phyloP scores from a whole-genome alignment of 352 stramenopile species.

The Pythium sp. region DNA sequence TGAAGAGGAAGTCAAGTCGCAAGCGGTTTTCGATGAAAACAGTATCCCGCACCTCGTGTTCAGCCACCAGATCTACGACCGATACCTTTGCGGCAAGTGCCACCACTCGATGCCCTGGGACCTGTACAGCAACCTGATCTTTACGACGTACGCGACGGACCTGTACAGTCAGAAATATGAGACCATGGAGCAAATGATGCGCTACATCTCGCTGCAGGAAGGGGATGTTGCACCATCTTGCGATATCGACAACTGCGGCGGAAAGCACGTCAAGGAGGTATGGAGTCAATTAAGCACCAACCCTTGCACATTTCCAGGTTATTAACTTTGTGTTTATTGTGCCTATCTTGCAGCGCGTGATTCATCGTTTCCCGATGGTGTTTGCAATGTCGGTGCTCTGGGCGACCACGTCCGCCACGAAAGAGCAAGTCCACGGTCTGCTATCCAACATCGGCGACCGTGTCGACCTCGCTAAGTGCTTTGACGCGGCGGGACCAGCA shows the following conservation, averaged over 20 bases:
- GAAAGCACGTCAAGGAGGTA: constrained; percentile 69
- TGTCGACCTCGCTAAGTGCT: constrained; percentile 72
- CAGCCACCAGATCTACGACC: constrained; percentile 85
- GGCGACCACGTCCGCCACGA: constrained; percentile 69
- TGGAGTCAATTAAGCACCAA: background rate
- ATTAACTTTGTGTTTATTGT: background rate
- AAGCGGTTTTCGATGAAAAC: constrained; percentile 78
- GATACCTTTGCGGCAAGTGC: constrained; percentile 66
- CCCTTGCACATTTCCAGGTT: too few relatives aligned
- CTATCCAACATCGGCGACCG: constrained; percentile 63
- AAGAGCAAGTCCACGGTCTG: constrained; percentile 69
- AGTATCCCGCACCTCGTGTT: constrained; percentile 86
- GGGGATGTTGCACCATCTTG: constrained; percentile 54
- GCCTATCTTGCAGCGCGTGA: constrained; percentile 42
- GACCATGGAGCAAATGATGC: constrained; percentile 73
- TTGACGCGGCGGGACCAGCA: constrained; percentile 64
- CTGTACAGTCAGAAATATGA: constrained; percentile 59
- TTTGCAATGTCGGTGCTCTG: constrained; percentile 84
- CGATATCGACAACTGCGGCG: constrained; percentile 49
- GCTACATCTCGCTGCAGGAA: constrained; percentile 50
- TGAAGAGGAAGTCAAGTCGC: constrained; percentile 24
- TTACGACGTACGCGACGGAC: constrained; percentile 78
- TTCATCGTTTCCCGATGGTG: constrained; percentile 83
- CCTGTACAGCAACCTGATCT: constrained; percentile 82
- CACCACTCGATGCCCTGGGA: constrained; percentile 68